Percentiles rank a stretch among this genome's conserved stretches.
Evolutionary conservation across 2,329 filamentous ascomycete genomes (phyloP).

Genomic region (Diaporthe sp.): DNA sequence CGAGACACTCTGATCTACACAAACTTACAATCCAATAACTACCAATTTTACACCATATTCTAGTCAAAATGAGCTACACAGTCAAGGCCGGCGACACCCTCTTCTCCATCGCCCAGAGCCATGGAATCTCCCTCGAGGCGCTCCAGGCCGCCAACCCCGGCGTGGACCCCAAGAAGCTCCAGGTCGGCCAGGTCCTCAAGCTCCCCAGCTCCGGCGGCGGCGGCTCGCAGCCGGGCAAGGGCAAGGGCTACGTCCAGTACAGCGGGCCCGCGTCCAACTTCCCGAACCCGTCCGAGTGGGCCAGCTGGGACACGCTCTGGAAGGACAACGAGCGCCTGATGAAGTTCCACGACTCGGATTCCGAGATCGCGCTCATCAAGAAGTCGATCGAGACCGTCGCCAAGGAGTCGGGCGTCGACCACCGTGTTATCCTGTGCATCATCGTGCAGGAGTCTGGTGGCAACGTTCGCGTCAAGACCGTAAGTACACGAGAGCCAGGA

Average conservation of each 20-base stretch:
- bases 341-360: conserved; percentile 30
- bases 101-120: conserved; percentile 25
- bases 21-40: background rate
- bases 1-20: background rate
- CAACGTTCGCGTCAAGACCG: conserved; percentile 57
- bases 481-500: background rate
- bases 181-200: conserved; percentile 19
- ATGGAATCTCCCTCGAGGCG: conserved; percentile 6
- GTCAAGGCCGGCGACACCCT: conserved; percentile 21
- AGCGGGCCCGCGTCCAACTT: conserved; percentile 19
- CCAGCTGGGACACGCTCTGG: conserved; percentile 10
- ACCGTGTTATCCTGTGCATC: conserved; percentile 59
- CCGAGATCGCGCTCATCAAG: conserved; percentile 45
- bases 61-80: conserved; percentile 25
- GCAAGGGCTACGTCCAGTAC: conserved; percentile 24
- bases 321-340: conserved; percentile 27
- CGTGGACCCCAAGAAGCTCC: conserved; percentile 15
- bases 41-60: background rate
- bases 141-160: conserved; percentile 17
- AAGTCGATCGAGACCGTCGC: conserved; percentile 52
- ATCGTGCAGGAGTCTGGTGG: conserved; percentile 61
- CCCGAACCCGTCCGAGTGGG: conserved; percentile 12
- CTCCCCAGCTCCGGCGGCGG: background rate
- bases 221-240: background rate
- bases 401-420: conserved; percentile 50